Evolutionary conservation across 108 stramenopile genomes (phyloP).

Genomic region (Mayamaea pseudoterrestris): DNA sequence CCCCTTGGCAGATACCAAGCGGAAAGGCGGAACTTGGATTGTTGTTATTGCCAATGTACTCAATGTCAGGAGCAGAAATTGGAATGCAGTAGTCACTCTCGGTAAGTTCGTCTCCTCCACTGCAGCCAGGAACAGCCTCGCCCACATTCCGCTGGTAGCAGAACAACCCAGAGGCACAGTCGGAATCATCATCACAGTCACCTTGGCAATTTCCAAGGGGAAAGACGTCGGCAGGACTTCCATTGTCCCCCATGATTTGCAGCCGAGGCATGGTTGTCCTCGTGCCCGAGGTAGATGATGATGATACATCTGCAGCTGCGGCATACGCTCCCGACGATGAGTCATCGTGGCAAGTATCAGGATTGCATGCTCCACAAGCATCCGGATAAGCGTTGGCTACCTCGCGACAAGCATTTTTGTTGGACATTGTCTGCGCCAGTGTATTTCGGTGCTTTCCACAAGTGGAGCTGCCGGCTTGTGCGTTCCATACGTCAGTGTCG

Average conservation of each 20-base stretch:
- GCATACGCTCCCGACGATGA: no score
- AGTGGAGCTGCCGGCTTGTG: no score
- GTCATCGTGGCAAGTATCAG: no score
- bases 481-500: no score
- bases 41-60: conserved; percentile 2
- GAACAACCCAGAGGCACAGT: conserved; percentile 9
- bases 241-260: background rate
- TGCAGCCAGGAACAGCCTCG: conserved; percentile 28
- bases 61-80: no score
- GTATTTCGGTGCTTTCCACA: no score
- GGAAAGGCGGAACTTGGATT: conserved; percentile 8
- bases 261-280: background rate
- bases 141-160: conserved; percentile 11
- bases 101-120: conserved; percentile 17
- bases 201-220: conserved; percentile 28
- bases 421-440: no score
- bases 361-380: no score
- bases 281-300: background rate
- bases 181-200: conserved; percentile 27
- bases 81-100: conserved; percentile 23
- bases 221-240: background rate
- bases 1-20: conserved; percentile 22
- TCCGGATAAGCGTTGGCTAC: no score
- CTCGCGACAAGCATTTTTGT: no score
- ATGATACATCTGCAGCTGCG: no score